Percentiles rank a stretch among this genome's conserved stretches.
phyloP scores from a whole-genome alignment of 2,329 filamentous ascomycete genomes.

The Aspergillus fumigatus region DNA sequence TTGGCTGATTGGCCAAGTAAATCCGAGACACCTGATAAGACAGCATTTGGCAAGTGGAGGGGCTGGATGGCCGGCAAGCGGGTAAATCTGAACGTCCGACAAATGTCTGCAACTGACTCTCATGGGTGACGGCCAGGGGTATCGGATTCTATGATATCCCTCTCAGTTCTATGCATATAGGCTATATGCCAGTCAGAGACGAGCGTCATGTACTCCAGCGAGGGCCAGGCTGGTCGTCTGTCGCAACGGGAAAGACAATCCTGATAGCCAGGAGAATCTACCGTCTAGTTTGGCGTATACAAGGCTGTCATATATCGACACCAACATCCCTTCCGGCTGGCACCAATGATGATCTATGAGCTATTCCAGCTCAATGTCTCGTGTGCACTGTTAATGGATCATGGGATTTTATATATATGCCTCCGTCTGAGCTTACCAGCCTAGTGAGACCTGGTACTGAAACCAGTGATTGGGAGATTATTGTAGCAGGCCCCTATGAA shows the following conservation, averaged over 20 bases:
- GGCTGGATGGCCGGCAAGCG: conserved; percentile 87
- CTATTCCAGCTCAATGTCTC: too few relatives aligned
- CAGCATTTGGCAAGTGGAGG: conserved; percentile 62
- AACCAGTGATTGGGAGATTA: not conserved
- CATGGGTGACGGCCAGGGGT: not conserved
- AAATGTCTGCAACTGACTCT: conserved; percentile 61
- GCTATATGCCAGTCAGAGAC: not conserved
- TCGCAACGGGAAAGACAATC: not conserved
- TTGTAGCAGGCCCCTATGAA: not conserved
- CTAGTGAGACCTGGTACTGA: not conserved
- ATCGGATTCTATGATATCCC: not conserved
- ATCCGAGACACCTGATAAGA: conserved; percentile 35
- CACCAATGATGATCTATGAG: not conserved
- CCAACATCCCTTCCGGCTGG: not conserved
- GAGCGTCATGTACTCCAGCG: not conserved
- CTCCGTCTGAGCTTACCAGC: not conserved
- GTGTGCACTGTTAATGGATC: not conserved
- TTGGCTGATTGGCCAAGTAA: conserved; percentile 67
- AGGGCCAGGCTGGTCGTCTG: not conserved
- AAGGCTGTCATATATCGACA: not conserved
- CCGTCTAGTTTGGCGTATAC: not conserved
- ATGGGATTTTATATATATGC: not conserved
- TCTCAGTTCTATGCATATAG: not conserved
- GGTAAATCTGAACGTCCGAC: conserved; percentile 87
- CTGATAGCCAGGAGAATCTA: not conserved